A percentile compares a stretch with the other conserved stretches of the same genome.
These are phyloP conservation scores for Hyphopichia homilentoma DNA, from an alignment of 805 yeast genomes.

Conservation along the genomic window DNA sequence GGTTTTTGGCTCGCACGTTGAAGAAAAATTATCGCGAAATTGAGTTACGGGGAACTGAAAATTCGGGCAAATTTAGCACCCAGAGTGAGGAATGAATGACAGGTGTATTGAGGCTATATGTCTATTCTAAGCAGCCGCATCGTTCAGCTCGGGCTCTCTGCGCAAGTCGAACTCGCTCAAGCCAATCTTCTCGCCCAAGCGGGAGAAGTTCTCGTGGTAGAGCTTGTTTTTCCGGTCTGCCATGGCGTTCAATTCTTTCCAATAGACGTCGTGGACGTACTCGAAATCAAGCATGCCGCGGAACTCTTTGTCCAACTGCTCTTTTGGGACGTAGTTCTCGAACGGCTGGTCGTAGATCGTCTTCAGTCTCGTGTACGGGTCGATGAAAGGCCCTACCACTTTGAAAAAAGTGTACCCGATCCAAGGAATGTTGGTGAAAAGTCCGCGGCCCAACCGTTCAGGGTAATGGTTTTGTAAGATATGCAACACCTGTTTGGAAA, in stretches of 20 bases:
- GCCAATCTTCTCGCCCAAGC: constrained; percentile 48
- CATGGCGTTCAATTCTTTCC: constrained; percentile 47
- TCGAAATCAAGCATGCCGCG: constrained; percentile 49
- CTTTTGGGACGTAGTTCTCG: constrained; percentile 48
- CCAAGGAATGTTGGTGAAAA: constrained; percentile 56
- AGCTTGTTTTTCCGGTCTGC: constrained; percentile 34
- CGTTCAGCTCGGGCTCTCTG: too few relatives aligned
- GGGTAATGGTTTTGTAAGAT: constrained; percentile 58
- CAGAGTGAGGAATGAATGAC: too few relatives aligned
- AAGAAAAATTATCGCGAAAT: too few relatives aligned
- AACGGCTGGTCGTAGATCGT: constrained; percentile 57
- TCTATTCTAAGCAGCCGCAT: too few relatives aligned
- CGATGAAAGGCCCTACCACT: constrained; percentile 54
- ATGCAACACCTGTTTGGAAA: constrained; percentile 47
- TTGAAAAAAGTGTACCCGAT: constrained; percentile 54
- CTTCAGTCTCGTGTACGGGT: constrained; percentile 56
- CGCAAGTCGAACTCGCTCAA: constrained; percentile 53
- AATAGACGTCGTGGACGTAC: constrained; percentile 50
- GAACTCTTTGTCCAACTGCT: constrained; percentile 49
- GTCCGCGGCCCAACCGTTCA: constrained; percentile 52
- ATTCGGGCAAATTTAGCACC: too few relatives aligned
- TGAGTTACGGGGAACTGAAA: too few relatives aligned
- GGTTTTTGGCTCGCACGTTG: too few relatives aligned
- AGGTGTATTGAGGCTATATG: too few relatives aligned
- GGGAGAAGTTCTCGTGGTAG: constrained; percentile 34